Conservation (phyloP, 108 stramenopile genomes). For the Fragilariopsis cylindrus region DNA sequence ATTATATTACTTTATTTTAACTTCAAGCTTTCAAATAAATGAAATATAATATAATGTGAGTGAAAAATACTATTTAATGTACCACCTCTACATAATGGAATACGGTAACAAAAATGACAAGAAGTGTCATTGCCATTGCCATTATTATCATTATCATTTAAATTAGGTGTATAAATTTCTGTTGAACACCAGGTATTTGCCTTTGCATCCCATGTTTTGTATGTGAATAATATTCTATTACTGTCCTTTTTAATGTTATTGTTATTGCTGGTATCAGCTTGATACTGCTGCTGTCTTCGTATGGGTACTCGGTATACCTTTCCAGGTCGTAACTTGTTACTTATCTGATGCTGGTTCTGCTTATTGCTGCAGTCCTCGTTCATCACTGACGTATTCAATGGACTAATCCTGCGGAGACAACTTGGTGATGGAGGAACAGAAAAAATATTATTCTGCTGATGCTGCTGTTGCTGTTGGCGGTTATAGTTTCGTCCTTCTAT, state of each 20-base stretch:
- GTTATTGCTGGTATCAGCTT: not conserved
- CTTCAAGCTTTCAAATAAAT: too few species aligned
- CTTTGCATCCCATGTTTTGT: not conserved
- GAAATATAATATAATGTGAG: too few species aligned
- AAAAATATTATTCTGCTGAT: not conserved
- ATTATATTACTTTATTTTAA: too few species aligned
- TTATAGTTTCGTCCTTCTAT: not conserved
- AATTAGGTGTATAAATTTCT: not conserved
- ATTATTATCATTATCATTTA: too few species aligned
- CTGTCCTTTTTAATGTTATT: not conserved
- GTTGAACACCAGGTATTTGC: not conserved
- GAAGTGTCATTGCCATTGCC: too few species aligned
- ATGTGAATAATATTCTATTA: not conserved
- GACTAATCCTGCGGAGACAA: not conserved
- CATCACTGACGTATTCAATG: too few species aligned
- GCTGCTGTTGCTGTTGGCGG: not conserved
- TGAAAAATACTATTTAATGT: not conserved
- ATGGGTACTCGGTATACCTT: too few species aligned
- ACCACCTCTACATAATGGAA: constrained; percentile 10
- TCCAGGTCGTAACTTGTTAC: too few species aligned
- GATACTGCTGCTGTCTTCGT: too few species aligned
- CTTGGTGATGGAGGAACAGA: too few species aligned
- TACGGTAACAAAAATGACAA: not conserved
- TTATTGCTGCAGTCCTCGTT: too few species aligned
- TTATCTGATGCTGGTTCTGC: too few species aligned